These are phyloP conservation scores for Ceratobasidium sp. DNA, from an alignment of 1,284 basidiomycete species.

Conservation along the genomic window DNA sequence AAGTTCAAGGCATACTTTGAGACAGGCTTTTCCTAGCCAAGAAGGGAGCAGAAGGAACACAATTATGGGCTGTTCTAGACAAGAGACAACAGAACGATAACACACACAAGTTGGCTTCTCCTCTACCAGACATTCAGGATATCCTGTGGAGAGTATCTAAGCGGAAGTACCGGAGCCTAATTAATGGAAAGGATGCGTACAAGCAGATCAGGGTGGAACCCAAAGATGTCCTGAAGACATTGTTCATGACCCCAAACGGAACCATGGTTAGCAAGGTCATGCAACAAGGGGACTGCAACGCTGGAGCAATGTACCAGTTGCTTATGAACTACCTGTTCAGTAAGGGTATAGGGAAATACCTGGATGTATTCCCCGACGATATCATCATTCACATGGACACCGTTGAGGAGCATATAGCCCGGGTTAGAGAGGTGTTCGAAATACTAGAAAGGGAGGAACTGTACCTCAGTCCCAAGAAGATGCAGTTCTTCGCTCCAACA, in stretches of 20 bases:
- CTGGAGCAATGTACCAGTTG: slow-evolving; percentile 56
- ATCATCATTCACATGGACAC: slow-evolving; percentile 53
- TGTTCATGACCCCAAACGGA: slow-evolving; percentile 57
- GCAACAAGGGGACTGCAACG: slow-evolving; percentile 60
- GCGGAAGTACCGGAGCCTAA: slow-evolving; percentile 51
- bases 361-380: slow-evolving; percentile 58
- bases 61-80: slow-evolving; percentile 57
- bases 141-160: slow-evolving; percentile 54
- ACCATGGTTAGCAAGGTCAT: slow-evolving; percentile 59
- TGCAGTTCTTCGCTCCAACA: slow-evolving; percentile 1
- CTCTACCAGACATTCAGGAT: slow-evolving; percentile 56
- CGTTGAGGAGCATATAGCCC: slow-evolving; percentile 43
- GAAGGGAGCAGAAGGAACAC: slow-evolving; percentile 47
- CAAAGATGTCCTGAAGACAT: slow-evolving; percentile 52
- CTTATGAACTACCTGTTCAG: slow-evolving; percentile 58
- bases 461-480: slow-evolving; percentile 17
- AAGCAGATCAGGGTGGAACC: slow-evolving; percentile 57
- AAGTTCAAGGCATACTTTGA: neutral
- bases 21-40: slow-evolving; percentile 59
- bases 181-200: slow-evolving; percentile 57
- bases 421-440: slow-evolving; percentile 38
- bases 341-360: slow-evolving; percentile 48
- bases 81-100: slow-evolving; percentile 57
- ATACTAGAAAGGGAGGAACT: slow-evolving; percentile 44
- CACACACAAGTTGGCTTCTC: slow-evolving; percentile 57